Conservation (phyloP, 768 basidiomycete species). For the Amanita pallidorosea region DNA sequence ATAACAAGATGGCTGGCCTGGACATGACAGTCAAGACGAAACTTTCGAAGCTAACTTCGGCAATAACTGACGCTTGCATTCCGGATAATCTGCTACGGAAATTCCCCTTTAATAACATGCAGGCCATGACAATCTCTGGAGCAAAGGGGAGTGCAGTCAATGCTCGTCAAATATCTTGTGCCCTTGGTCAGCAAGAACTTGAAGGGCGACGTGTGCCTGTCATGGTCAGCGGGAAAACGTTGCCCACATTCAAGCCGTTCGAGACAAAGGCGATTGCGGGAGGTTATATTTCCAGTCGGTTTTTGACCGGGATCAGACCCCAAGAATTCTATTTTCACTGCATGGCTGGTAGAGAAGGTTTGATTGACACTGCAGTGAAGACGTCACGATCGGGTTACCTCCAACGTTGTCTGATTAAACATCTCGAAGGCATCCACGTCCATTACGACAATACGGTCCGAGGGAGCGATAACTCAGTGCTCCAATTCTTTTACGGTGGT, state of each 20-base stretch:
- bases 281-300: slow-evolving; percentile 96
- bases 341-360: slow-evolving; percentile 98
- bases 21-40: slow-evolving; percentile 88
- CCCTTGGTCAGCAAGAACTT: slow-evolving; percentile 93
- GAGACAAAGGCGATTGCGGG: slow-evolving; percentile 98
- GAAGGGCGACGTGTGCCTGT: slow-evolving; percentile 98
- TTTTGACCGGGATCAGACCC: slow-evolving; percentile 95
- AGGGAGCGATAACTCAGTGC: slow-evolving; percentile 85
- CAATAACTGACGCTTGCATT: slow-evolving; percentile 81
- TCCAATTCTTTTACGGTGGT: slow-evolving; percentile 96
- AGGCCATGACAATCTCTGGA: slow-evolving; percentile 95
- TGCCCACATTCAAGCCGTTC: slow-evolving; percentile 94
- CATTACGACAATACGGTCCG: slow-evolving; percentile 99
- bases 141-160: slow-evolving; percentile 98
- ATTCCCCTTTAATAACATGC: slow-evolving; percentile 99
- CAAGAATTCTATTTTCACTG: slow-evolving; percentile 99
- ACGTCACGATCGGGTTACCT: slow-evolving; percentile 97
- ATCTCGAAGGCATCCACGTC: slow-evolving; percentile 90
- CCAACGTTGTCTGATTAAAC: slow-evolving; percentile 97
- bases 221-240: slow-evolving; percentile 98
- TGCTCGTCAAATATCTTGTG: slow-evolving; percentile 95
- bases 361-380: slow-evolving; percentile 99
- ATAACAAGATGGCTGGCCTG: slow-evolving; percentile 94
- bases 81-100: slow-evolving; percentile 81
- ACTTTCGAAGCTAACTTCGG: slow-evolving; percentile 77